phyloP scores from a whole-genome alignment of 805 yeast species.

The Saccharomycopsis fibuligera region DNA sequence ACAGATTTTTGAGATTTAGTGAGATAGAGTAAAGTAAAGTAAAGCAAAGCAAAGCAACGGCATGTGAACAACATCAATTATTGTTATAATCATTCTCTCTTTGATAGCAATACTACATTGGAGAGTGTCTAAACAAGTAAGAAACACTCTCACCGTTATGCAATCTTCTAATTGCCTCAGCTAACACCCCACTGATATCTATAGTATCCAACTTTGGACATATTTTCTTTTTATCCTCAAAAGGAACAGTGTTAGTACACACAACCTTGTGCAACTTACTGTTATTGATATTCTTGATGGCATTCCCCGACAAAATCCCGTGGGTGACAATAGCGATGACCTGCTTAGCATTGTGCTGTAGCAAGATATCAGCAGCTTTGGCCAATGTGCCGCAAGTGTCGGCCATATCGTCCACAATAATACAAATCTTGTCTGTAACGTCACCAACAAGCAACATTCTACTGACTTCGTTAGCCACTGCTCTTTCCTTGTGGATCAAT shows the following conservation, averaged over 20 bases:
- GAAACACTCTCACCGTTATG: constrained; percentile 86
- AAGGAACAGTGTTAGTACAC: constrained; percentile 77
- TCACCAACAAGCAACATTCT: constrained; percentile 85
- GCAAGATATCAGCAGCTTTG: constrained; percentile 71
- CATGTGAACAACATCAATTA: neutral
- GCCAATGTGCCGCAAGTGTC: constrained; percentile 85
- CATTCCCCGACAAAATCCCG: constrained; percentile 72
- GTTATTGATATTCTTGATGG: constrained; percentile 62
- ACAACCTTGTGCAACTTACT: constrained; percentile 64
- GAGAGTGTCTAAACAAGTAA: constrained; percentile 67
- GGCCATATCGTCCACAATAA: constrained; percentile 84
- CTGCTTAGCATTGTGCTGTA: constrained; percentile 61
- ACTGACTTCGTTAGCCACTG: constrained; percentile 75
- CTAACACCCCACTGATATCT: constrained; percentile 68
- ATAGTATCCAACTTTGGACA: constrained; percentile 63
- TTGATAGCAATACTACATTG: constrained; percentile 25
- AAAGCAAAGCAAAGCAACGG: neutral
- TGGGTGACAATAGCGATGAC: constrained; percentile 82
- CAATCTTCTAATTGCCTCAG: constrained; percentile 77
- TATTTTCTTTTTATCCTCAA: constrained; percentile 50
- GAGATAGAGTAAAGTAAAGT: neutral
- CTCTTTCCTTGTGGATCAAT: constrained; percentile 78
- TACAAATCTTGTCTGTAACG: constrained; percentile 67
- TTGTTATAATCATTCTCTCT: neutral
- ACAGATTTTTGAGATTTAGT: neutral